Conservation (phyloP, 129 eudicot species). For the Centrapalus pauciflorus region DNA sequence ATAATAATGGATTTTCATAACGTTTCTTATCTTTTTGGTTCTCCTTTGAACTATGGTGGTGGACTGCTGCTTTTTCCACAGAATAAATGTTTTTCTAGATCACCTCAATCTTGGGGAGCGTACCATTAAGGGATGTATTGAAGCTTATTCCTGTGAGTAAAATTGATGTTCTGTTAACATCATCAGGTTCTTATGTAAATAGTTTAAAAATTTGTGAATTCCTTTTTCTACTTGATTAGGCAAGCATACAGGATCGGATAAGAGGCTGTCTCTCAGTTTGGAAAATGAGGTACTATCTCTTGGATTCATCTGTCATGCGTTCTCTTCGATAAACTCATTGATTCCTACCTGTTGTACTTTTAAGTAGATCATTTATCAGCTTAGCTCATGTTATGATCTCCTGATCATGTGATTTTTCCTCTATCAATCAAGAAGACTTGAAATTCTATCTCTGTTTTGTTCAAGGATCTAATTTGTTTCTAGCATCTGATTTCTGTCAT, state of each 20-base stretch:
- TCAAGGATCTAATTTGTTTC: too few species aligned
- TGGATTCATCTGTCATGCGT: not conserved
- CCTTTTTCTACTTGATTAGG: slow-evolving; percentile 37
- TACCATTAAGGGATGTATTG: slow-evolving; percentile 79
- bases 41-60: not conserved
- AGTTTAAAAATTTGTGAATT: not conserved
- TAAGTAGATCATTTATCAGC: too few species aligned
- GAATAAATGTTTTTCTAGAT: slow-evolving; percentile 72
- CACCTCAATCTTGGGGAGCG: slow-evolving; percentile 90
- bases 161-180: not conserved
- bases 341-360: not conserved
- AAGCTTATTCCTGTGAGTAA: slow-evolving; percentile 95
- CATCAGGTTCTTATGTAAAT: not conserved
- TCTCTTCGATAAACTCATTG: not conserved
- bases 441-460: too few species aligned
- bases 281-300: slow-evolving; percentile 63
- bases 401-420: not conserved
- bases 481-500: too few species aligned
- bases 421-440: too few species aligned
- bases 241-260: slow-evolving; percentile 85
- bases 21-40: not conserved
- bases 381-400: not conserved
- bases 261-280: slow-evolving; percentile 81
- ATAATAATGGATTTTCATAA: not conserved
- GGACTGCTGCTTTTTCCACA: slow-evolving; percentile 24